phyloP scores from a whole-genome alignment of 305 asterid genomes.

The Fraxinus sp. region DNA sequence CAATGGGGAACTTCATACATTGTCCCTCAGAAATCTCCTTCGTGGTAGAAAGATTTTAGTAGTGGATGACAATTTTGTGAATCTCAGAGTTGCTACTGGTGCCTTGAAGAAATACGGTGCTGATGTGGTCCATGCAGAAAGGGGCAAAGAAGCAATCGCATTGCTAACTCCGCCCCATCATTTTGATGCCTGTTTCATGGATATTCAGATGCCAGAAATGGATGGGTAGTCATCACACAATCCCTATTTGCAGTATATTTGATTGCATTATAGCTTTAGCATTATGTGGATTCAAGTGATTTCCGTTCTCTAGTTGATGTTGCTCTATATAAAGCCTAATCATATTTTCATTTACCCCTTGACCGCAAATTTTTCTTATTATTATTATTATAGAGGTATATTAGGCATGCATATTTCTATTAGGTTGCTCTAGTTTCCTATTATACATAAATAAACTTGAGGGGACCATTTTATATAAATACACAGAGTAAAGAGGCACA shows the following conservation, averaged over 20 bases:
- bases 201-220: slow-evolving; percentile 98
- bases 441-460: background rate
- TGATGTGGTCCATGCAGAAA: slow-evolving; percentile 75
- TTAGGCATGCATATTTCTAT: background rate
- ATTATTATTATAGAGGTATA: background rate
- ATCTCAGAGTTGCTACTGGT: slow-evolving; percentile 86
- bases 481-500: background rate
- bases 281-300: background rate
- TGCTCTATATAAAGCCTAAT: background rate
- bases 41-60: slow-evolving; percentile 75
- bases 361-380: background rate
- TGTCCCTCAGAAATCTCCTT: slow-evolving; percentile 65
- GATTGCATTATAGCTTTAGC: background rate
- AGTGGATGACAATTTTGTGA: slow-evolving; percentile 85
- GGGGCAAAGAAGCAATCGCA: slow-evolving; percentile 67
- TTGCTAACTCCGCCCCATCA: slow-evolving; percentile 75
- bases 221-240: slow-evolving; percentile 62
- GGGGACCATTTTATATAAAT: background rate
- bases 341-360: background rate
- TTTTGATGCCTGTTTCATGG: slow-evolving; percentile 98
- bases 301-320: background rate
- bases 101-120: slow-evolving; percentile 90
- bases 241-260: background rate
- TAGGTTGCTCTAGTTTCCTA: background rate
- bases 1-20: slow-evolving; percentile 48